Base-by-base conservation (phyloP, 176 grass and related monocot genomes). In the Leersia perrieri region DNA sequence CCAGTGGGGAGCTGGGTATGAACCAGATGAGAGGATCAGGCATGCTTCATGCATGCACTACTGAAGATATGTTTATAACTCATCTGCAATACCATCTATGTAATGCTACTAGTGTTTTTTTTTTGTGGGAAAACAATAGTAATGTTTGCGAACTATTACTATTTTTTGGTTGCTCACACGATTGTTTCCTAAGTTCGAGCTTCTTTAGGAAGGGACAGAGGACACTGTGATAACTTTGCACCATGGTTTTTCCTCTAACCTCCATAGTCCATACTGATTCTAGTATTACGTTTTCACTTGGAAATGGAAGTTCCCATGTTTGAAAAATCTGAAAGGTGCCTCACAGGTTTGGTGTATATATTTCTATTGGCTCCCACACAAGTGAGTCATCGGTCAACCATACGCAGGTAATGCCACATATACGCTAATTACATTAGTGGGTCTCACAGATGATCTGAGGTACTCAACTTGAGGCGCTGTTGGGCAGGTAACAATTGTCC, bases 401-500 rank as follows among this genome's bases (percentile, higher is more conserved):
- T 85, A 77, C 68, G 31, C 51, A 88, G 80, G 49, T 88, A 80
- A 73, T 68, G 40, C 82, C 73, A 91, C 89, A 89, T 60, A 87
- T 51, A 91, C n/a, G n/a, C 77, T 77, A 85, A 84, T 82, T 77
- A 75, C 42, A 86, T 89, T 84, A 84, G 77, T 87, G 84, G 84
- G 85, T 44, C 87, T 87, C 87, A 90, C 77, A 80, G 27, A 72
- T 64, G 63, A 77, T 87, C 23, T 76, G 66, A 84, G 69, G 58
- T 84, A 84, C 83, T 53, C 72, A 85, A 82, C 83, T 82, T 57
- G 87, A 88, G 76, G 77, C 14, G 12, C 64, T 84, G 77, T 90
- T 95, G 89, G 83, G 87, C 87, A 83, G 82, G 84, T 85, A 81
- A 94, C 73, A 92, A 91, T 73, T 35, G 81, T 90, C 84, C 89